These are phyloP conservation scores for Tubosaeta sp. DNA, from an alignment of 768 basidiomycete genomes.

Conservation along the genomic window DNA sequence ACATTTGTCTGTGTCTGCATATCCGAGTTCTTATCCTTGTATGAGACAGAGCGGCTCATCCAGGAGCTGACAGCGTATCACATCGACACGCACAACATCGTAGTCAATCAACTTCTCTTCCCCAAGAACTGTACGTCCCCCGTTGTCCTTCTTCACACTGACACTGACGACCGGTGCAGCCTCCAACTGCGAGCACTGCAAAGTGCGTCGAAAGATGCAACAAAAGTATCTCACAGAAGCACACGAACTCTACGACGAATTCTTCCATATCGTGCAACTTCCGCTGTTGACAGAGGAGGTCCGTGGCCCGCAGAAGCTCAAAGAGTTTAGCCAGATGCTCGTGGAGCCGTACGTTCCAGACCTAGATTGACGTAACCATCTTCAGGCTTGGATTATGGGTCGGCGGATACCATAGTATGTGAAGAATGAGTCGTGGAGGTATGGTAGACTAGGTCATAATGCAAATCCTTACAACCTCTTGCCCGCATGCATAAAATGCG, in stretches of 20 bases:
- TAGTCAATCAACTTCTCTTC: constrained; percentile 95
- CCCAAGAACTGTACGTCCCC: constrained; percentile 72
- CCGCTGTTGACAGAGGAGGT: constrained; percentile 97
- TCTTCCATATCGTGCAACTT: constrained; percentile 94
- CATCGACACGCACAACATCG: constrained; percentile 98
- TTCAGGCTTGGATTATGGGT: background rate
- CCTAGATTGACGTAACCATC: constrained; percentile 13
- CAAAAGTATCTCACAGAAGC: constrained; percentile 97
- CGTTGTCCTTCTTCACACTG: background rate
- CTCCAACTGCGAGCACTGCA: constrained; percentile 93
- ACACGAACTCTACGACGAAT: constrained; percentile 95
- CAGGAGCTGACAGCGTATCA: constrained; percentile 93
- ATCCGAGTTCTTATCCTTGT: constrained; percentile 95
- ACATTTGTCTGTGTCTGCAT: constrained; percentile 99
- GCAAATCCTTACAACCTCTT: background rate
- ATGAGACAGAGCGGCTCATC: constrained; percentile 97
- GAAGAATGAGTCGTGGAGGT: background rate
- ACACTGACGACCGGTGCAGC: constrained; percentile 38
- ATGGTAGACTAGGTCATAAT: background rate
- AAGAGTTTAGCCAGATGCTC: constrained; percentile 90
- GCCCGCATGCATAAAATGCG: background rate
- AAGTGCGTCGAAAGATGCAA: constrained; percentile 94
- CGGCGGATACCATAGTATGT: constrained; percentile 12
- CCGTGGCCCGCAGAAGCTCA: constrained; percentile 88
- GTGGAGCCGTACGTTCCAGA: constrained; percentile 70